phyloP scores from a whole-genome alignment of 176 grass and related monocot genomes.

The Hordeum marinum region DNA sequence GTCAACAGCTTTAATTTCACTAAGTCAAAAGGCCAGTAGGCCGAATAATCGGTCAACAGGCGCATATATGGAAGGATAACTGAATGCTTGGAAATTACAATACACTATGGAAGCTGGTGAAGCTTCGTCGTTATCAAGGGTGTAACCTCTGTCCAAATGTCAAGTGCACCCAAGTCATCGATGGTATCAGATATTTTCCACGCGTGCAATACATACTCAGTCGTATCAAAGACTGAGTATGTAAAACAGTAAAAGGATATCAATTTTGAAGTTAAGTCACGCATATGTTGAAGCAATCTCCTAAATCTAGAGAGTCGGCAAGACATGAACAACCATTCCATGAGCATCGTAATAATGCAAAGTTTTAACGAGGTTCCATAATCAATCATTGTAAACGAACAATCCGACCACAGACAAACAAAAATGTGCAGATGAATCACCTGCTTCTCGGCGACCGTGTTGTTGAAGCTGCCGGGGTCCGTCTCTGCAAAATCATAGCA shows the following conservation, averaged over 20 bases:
- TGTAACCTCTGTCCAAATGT: background rate
- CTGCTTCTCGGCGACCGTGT: slow-evolving; percentile 86
- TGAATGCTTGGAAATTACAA: background rate
- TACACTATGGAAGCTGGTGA: background rate
- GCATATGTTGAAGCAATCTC: background rate
- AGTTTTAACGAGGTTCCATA: background rate
- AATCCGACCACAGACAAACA: background rate
- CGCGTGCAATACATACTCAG: background rate
- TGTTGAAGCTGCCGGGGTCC: slow-evolving; percentile 89
- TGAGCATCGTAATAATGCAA: background rate
- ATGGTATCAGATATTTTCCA: background rate
- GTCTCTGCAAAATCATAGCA: slow-evolving; percentile 60
- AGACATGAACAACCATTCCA: background rate
- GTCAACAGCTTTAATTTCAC: background rate
- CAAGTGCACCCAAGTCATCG: background rate
- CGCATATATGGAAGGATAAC: background rate
- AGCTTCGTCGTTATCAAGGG: background rate
- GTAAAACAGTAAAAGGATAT: too few species aligned
- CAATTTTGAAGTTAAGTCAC: background rate
- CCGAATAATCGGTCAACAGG: background rate
- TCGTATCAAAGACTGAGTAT: background rate
- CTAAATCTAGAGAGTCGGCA: background rate
- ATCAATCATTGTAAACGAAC: background rate
- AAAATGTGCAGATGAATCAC: slow-evolving; percentile 32
- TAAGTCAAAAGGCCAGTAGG: background rate